Evolutionary conservation across 106 monocot species (phyloP).

Genomic region (Posidonia australis): DNA sequence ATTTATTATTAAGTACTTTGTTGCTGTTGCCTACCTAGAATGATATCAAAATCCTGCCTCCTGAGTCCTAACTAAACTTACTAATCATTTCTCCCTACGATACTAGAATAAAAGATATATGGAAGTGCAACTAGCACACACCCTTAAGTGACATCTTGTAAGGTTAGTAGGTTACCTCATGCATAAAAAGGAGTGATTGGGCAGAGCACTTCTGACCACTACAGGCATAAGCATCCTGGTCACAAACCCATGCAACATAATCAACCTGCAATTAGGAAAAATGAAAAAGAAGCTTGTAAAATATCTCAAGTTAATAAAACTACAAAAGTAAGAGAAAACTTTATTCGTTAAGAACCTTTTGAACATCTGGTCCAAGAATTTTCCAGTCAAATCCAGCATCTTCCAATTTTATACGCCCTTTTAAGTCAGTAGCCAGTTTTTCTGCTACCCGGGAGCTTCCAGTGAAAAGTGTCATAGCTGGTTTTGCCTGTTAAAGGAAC

Average conservation of each 20-base stretch:
- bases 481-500: conserved; percentile 48
- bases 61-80: no score
- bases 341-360: conserved; percentile 37
- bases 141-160: no score
- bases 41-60: no score
- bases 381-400: conserved; percentile 99
- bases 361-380: conserved; percentile 95
- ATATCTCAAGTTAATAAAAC: background rate
- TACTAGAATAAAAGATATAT: background rate
- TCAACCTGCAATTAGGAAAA: conserved; percentile 46
- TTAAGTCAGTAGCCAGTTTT: conserved; percentile 70
- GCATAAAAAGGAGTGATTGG: conserved; percentile 90
- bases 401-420: conserved; percentile 83
- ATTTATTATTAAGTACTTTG: no score
- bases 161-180: conserved; percentile 51
- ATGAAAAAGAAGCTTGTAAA: background rate
- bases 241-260: conserved; percentile 96
- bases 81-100: no score
- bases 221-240: conserved; percentile 99
- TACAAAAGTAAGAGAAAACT: background rate
- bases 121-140: no score
- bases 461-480: conserved; percentile 88
- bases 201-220: conserved; percentile 98
- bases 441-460: conserved; percentile 93
- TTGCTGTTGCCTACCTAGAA: no score